Evolutionary conservation across 75 land plant species (phyloP).

Genomic region (Picea glauca): DNA sequence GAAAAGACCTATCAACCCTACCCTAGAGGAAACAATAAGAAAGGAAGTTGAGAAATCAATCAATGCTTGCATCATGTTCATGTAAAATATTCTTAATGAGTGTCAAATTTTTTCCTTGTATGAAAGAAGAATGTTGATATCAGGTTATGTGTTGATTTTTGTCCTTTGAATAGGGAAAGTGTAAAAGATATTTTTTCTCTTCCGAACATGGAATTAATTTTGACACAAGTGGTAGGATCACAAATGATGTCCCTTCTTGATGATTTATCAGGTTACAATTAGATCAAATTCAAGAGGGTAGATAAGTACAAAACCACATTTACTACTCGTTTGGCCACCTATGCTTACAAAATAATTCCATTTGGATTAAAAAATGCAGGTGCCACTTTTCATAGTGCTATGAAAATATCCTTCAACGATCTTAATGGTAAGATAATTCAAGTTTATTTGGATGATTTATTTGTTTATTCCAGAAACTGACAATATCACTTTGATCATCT

Average conservation of each 20-base stretch:
- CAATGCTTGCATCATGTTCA: too few relatives aligned
- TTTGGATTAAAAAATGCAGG: slow-evolving; percentile 28
- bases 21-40: too few relatives aligned
- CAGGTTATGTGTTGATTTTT: slow-evolving; percentile 16
- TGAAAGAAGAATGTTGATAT: slow-evolving; percentile 20
- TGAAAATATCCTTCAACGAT: slow-evolving; percentile 14
- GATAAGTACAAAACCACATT: slow-evolving; percentile 23
- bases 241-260: slow-evolving; percentile 20
- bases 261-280: slow-evolving; percentile 19
- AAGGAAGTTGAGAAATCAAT: too few relatives aligned
- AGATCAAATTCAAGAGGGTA: slow-evolving; percentile 10
- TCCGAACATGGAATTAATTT: slow-evolving; percentile 5
- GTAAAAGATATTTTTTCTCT: slow-evolving; percentile 21
- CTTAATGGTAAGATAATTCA: slow-evolving; percentile 5
- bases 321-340: slow-evolving; percentile 17
- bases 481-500: not conserved
- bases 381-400: slow-evolving; percentile 19
- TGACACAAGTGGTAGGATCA: not conserved
- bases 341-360: slow-evolving; percentile 15
- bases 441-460: slow-evolving; percentile 31
- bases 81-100: slow-evolving; percentile 6
- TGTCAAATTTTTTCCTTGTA: slow-evolving; percentile 12
- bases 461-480: slow-evolving; percentile 1
- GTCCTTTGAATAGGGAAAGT: slow-evolving; percentile 4
- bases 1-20: too few relatives aligned